Evolutionary conservation across 257 asterid genomes (phyloP).

Genomic region (Solanum appendiculatum): DNA sequence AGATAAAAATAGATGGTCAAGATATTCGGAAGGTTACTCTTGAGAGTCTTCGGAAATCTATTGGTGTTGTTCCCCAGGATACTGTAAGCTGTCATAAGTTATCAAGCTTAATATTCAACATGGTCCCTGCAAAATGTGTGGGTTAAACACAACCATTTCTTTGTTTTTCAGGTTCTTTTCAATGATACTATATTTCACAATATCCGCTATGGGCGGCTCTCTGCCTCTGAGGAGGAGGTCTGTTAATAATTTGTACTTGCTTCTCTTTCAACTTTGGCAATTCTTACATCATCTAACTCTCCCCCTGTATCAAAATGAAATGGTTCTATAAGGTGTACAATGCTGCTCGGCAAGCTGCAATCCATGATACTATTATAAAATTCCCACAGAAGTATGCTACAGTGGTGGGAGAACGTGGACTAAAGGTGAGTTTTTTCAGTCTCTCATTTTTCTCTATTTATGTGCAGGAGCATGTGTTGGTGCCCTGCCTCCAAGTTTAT

Average conservation of each 20-base stretch:
- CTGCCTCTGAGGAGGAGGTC: slow-evolving; percentile 92
- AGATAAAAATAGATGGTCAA: slow-evolving; percentile 91
- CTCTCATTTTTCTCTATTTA: neutral
- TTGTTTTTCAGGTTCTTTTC: slow-evolving; percentile 68
- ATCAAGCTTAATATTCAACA: neutral
- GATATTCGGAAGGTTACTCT: slow-evolving; percentile 76
- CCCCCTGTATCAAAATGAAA: slow-evolving; percentile 3
- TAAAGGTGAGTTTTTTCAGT: slow-evolving; percentile 45
- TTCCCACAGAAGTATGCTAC: slow-evolving; percentile 80
- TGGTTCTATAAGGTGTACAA: slow-evolving; percentile 55
- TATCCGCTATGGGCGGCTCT: slow-evolving; percentile 85
- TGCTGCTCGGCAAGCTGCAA: slow-evolving; percentile 94
- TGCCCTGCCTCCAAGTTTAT: neutral
- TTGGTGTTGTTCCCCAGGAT: slow-evolving; percentile 98
- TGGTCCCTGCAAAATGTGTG: neutral
- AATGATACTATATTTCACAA: slow-evolving; percentile 95
- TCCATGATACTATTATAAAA: slow-evolving; percentile 88
- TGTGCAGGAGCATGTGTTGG: neutral
- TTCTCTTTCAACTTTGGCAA: neutral
- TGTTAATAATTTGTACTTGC: neutral
- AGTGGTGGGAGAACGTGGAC: slow-evolving; percentile 97
- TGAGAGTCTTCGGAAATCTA: slow-evolving; percentile 86
- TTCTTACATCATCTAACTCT: neutral
- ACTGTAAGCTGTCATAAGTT: slow-evolving; percentile 56
- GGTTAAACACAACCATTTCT: neutral